Evolutionary conservation across 163 green algal species (phyloP), one percentile per base, ranked within the genome.

Genomic region (Scenedesmus sp.): DNA sequence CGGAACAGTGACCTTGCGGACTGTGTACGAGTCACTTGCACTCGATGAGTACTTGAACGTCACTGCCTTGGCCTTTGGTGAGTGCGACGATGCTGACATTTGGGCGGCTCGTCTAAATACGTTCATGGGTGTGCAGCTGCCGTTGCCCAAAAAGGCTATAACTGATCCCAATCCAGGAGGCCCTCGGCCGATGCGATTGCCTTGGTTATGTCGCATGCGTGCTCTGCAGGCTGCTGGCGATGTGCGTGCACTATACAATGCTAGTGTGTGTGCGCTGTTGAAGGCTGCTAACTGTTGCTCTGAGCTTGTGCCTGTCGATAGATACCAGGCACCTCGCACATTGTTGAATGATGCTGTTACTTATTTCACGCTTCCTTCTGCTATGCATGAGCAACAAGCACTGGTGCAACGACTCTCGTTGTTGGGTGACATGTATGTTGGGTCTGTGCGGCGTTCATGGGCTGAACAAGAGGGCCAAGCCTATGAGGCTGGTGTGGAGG

Each of bases 101-200:
- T 87, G 81, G 81, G 54, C 12, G 10, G 81, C 81, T n/a, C 46
- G 81, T 18, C 23, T 60, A 8, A 64, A 87, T 8, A 20, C 10
- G 54, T 87, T 87, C n/a, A 87, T 87, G 81, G 81, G 81, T 82
- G 73, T 46, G 34, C 34, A 52, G 13, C 8, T n/a, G 73, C 18
- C 18, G 18, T 46, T n/a, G 15, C 73, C 73, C 46, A n/a, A 55
- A n/a, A 20, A 82, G 13, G 15, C 15, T 26, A n/a, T 82, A n/a
- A 20, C 9, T 52, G 73, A 82, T n/a, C 73, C 15, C 73, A 82
- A 82, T n/a, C 34, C 46, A 46, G 73, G 73, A 55, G 73, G 23
- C 13, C 23, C 23, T n/a, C 34, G 18, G 46, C 23, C 18, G 46
- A 2, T 12, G 73, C 73, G 73, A 13, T 82, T 82, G 18, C 73